Percentiles rank a stretch among this genome's conserved stretches.
These are phyloP conservation scores for Acacia melanoxylon DNA, from an alignment of 306 rosid genomes.

Conservation along the genomic window DNA sequence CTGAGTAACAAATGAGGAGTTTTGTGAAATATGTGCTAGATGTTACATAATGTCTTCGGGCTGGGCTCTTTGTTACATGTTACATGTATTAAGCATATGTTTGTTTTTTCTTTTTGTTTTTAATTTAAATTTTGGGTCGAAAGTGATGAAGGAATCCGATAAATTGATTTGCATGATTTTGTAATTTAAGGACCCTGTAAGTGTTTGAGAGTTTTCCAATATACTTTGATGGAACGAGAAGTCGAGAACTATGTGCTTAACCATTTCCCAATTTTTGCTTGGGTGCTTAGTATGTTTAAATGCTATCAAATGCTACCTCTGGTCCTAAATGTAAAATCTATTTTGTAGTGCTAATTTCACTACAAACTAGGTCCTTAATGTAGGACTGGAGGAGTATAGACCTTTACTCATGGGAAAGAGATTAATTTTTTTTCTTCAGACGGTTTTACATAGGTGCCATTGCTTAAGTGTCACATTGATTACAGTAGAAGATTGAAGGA, in stretches of 20 bases:
- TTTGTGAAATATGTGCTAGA: not conserved
- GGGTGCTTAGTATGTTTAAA: not conserved
- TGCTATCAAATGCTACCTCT: not conserved
- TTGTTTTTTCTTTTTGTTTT: not conserved
- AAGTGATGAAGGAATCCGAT: not conserved
- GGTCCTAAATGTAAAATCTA: too few relatives aligned
- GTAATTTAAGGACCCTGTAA: not conserved
- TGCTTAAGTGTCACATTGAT: constrained; percentile 3
- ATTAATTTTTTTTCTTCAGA: not conserved
- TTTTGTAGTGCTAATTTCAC: too few relatives aligned
- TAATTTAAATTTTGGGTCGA: not conserved
- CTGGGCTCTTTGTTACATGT: not conserved
- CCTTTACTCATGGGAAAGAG: not conserved
- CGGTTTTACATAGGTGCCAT: constrained; percentile 15
- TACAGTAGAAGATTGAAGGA: not conserved
- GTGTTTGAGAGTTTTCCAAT: not conserved
- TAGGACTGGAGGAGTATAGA: too few relatives aligned
- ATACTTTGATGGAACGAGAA: not conserved
- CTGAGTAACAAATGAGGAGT: not conserved
- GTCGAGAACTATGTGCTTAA: not conserved
- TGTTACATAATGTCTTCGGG: not conserved
- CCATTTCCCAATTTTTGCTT: constrained; percentile 13
- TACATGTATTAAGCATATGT: not conserved
- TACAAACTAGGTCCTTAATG: too few relatives aligned
- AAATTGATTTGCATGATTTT: not conserved